Base-by-base conservation (phyloP, 768 basidiomycete genomes). In the Mycena galericulata region DNA sequence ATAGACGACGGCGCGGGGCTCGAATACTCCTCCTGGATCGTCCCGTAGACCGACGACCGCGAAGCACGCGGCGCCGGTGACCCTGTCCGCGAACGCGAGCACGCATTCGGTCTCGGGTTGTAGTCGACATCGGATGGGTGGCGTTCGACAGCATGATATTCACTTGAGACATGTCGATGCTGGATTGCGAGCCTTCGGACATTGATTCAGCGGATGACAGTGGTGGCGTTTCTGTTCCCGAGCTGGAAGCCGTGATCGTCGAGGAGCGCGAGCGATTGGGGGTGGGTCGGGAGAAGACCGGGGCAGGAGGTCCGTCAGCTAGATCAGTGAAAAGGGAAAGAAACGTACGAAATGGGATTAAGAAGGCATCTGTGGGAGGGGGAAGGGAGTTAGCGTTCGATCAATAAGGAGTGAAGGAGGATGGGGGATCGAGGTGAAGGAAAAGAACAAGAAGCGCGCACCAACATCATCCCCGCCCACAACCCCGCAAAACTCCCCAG, bases 141-240 rank as follows among this genome's bases (percentile, higher is more conserved):
- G 84, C 76, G 50, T 89, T 89, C 7, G 88, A 77, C 18, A 95
- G 83, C 20, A 88, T 77, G n/a, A n/a, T n/a, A n/a, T n/a, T n/a
- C n/a, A n/a, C n/a, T n/a, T n/a, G n/a, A n/a, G n/a, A n/a, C n/a
- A 94, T 75, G 76, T 95, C 93, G 63, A 94, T 89, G 78, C 92
- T 93, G 0, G 91, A 93, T 75, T 91, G 87, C 0, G 93, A 94
- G 34, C 90, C 90, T 6, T 88, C 91, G 0, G 90, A 91, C 51
- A 89, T 79, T 0, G 89, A 92, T 65, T 93, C 92, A 0, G 89
- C 92, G 6, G 84, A 76, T 0, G 90, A 91, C 6, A 93, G 83
- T 0, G 92, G 91, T 5, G 92, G 91, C 0, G 92, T 93, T 12
- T 92, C 90, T 15, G 79, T 82, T 36, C 90, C 92, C 17, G 91